phyloP scores from a whole-genome alignment of 208 protist species.

The Trypanosomatidae sp. region DNA sequence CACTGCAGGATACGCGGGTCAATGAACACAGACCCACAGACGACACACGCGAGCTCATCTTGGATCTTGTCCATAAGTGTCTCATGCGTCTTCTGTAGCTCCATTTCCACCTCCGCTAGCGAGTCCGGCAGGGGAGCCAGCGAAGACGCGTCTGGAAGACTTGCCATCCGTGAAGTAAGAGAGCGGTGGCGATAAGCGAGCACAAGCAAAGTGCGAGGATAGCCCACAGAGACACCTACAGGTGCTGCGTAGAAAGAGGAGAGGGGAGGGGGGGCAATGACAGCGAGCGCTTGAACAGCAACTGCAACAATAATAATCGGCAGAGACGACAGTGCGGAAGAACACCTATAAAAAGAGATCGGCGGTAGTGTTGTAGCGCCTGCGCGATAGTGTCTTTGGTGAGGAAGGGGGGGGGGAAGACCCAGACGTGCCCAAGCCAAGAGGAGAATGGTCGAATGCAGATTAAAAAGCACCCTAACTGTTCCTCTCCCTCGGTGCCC shows the following conservation, averaged over 20 bases:
- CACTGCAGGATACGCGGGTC: slow-evolving; percentile 69
- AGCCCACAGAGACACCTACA: background rate
- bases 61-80: slow-evolving; percentile 23
- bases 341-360: background rate
- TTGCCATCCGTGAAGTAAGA: background rate
- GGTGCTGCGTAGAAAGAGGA: background rate
- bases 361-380: background rate
- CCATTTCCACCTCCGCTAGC: background rate
- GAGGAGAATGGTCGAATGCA: too few relatives aligned
- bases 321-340: background rate
- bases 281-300: background rate
- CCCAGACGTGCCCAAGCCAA: too few relatives aligned
- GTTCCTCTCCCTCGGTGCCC: too few relatives aligned
- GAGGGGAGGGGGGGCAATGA: background rate
- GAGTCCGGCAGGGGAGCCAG: slow-evolving; percentile 10
- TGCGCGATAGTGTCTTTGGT: background rate
- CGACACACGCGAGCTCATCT: slow-evolving; percentile 47
- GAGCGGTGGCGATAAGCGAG: background rate
- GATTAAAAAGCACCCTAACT: too few relatives aligned
- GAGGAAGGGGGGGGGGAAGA: too few relatives aligned
- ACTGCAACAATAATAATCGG: background rate
- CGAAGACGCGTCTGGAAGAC: background rate
- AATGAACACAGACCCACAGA: slow-evolving; percentile 52
- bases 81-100: slow-evolving; percentile 9
- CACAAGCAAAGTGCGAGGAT: background rate